Conservation (phyloP, 139 green algal species). For the Raphidocelis subcapitata region DNA sequence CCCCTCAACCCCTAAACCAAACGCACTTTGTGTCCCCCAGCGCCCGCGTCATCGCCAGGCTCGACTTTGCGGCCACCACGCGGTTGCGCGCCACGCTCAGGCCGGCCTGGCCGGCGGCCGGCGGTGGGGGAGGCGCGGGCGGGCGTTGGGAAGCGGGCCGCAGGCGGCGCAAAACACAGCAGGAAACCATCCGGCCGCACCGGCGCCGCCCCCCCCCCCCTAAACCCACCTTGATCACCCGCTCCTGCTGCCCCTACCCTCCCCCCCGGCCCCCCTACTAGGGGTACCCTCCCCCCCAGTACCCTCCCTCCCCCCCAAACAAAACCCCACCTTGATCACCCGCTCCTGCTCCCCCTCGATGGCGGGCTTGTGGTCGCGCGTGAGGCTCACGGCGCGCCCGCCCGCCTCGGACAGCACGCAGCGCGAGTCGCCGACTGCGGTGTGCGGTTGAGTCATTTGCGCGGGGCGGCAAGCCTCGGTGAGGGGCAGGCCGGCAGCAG, state of each 20-base stretch:
- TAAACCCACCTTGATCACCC: too few species aligned
- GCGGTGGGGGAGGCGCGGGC: neutral
- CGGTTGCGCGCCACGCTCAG: constrained; percentile 18
- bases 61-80: constrained; percentile 1
- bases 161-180: neutral
- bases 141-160: neutral
- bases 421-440: too few species aligned
- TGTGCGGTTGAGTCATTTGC: too few species aligned
- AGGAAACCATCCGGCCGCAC: neutral
- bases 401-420: constrained; percentile 17
- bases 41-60: constrained; percentile 20
- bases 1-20: too few species aligned
- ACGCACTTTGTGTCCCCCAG: constrained; percentile 24
- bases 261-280: too few species aligned
- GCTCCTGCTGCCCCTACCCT: too few species aligned
- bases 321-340: neutral
- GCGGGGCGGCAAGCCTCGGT: too few species aligned
- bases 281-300: too few species aligned
- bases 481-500: too few species aligned
- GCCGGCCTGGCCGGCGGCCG: constrained; percentile 5
- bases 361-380: constrained; percentile 15
- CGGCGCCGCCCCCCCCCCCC: too few species aligned
- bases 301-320: neutral
- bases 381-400: constrained; percentile 4
- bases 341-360: constrained; percentile 1